Base-by-base conservation (phyloP, 805 yeast species). In the Starmera caribaea region DNA sequence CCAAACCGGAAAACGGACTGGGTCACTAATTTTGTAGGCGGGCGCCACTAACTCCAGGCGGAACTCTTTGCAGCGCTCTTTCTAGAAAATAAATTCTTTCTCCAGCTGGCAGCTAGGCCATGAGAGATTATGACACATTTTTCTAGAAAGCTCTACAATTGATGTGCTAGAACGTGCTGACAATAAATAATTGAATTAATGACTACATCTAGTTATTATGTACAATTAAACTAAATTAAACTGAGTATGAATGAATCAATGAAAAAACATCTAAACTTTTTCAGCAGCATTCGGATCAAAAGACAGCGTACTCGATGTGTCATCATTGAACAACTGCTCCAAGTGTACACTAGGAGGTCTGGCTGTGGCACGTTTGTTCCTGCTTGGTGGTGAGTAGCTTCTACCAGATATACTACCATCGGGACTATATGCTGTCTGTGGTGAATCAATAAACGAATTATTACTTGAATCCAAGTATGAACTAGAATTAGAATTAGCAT, bases 291-390 rank as follows among this genome's bases (percentile, higher is more conserved):
- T 27, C 8, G 40, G 34, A 28, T 43, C 45, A 16, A 35, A 39
- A 17, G 11, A 33, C 5, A n/a, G 27, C 13, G 17, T 12, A 35
- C 32, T n/a, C 36, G 36, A 21, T 44, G 15, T 40, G 35, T 47
- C 49, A 31, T 54, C 58, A 41, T 66, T 61, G 16, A 73, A 55
- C 44, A 73, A 46, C 39, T 68, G 64, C 16, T 73, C 76, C 47
- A 73, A 54, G 40, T 62, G 61, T 31, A 65, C 68, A 48, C 76
- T 71, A 34, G 79, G 78, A 3, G 76, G 73, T 51, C 76, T 58
- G 31, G 50, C 53, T n/a, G 34, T 41, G 34, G 45, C 49, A 33
- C 16, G 35, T 41, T n/a, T 38, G 26, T 10, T 32, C 30, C 4
- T 4, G 12, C 11, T 38, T 39, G n/a, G 43, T 40, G n/a, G n/a